These are phyloP conservation scores for Trichaptum fuscoviolaceum DNA, from an alignment of 768 basidiomycete genomes.

Conservation along the genomic window DNA sequence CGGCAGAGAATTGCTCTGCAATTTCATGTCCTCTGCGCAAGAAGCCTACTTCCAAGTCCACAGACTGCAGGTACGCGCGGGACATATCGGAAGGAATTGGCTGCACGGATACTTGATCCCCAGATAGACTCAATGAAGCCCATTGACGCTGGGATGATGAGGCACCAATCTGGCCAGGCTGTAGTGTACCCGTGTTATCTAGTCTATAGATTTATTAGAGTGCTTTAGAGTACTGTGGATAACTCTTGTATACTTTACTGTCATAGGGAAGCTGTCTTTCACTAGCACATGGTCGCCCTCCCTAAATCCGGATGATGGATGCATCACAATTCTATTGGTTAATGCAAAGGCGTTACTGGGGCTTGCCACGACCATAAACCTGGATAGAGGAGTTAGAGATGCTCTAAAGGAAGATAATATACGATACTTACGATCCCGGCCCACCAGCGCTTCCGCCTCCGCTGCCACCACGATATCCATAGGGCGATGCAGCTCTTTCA, in stretches of 20 bases:
- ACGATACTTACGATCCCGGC: background rate
- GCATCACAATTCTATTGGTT: slow-evolving; percentile 76
- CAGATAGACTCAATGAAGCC: slow-evolving; percentile 76
- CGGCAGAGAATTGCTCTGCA: slow-evolving; percentile 72
- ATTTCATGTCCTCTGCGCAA: slow-evolving; percentile 47
- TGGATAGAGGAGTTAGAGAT: slow-evolving; percentile 17
- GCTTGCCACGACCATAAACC: slow-evolving; percentile 52
- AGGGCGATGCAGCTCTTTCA: slow-evolving; percentile 36
- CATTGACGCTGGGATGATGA: slow-evolving; percentile 80
- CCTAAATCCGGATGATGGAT: slow-evolving; percentile 64
- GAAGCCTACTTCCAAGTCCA: slow-evolving; percentile 80
- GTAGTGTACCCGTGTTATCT: slow-evolving; percentile 69
- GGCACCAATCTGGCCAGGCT: slow-evolving; percentile 67
- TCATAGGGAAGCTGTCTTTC: slow-evolving; percentile 66
- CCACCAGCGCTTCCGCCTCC: slow-evolving; percentile 19
- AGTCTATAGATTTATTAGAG: slow-evolving; percentile 42
- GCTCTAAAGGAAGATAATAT: slow-evolving; percentile 9
- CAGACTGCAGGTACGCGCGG: slow-evolving; percentile 54
- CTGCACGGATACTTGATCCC: slow-evolving; percentile 72
- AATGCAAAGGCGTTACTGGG: slow-evolving; percentile 69
- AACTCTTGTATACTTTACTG: slow-evolving; percentile 53
- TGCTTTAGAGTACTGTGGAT: background rate
- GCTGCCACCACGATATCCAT: slow-evolving; percentile 20
- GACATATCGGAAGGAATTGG: slow-evolving; percentile 47
- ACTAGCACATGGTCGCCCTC: slow-evolving; percentile 71